Evolutionary conservation across 306 rosid genomes (phyloP).

Genomic region (Amphicarpaea edgeworthii): DNA sequence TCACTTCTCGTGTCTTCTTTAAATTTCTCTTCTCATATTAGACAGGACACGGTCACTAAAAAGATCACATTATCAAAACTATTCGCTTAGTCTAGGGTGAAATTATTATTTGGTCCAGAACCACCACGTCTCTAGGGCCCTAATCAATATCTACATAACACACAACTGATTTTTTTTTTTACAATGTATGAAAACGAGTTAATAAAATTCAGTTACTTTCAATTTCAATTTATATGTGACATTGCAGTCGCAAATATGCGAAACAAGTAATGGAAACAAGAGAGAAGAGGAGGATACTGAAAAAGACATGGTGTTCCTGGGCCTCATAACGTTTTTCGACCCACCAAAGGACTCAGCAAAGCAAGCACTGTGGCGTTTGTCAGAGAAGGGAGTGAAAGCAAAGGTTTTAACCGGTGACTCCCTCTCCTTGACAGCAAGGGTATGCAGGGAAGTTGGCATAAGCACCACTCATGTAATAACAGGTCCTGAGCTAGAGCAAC

Average conservation of each 20-base stretch:
- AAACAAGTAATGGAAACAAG: constrained; percentile 46
- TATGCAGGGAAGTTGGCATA: constrained; percentile 88
- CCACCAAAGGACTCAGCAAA: constrained; percentile 91
- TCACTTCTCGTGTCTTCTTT: background rate
- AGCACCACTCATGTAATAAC: constrained; percentile 73
- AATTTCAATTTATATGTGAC: constrained; percentile 8
- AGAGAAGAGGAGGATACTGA: constrained; percentile 52
- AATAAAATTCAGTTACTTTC: background rate
- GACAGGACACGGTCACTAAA: background rate
- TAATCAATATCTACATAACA: background rate
- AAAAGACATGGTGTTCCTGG: constrained; percentile 80
- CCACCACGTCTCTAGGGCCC: background rate
- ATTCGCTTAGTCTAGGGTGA: background rate
- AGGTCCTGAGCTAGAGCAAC: constrained; percentile 81
- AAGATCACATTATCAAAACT: background rate
- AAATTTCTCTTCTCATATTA: background rate
- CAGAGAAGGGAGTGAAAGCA: constrained; percentile 85
- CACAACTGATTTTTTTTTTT: background rate
- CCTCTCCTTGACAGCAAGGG: constrained; percentile 68
- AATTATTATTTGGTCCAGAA: background rate
- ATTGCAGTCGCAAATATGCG: constrained; percentile 45
- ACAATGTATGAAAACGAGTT: background rate
- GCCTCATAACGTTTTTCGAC: constrained; percentile 82
- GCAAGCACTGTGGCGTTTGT: constrained; percentile 80
- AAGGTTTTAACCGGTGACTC: constrained; percentile 87